Conservation (phyloP, 257 asterid species). For the Solanum microdontum region DNA sequence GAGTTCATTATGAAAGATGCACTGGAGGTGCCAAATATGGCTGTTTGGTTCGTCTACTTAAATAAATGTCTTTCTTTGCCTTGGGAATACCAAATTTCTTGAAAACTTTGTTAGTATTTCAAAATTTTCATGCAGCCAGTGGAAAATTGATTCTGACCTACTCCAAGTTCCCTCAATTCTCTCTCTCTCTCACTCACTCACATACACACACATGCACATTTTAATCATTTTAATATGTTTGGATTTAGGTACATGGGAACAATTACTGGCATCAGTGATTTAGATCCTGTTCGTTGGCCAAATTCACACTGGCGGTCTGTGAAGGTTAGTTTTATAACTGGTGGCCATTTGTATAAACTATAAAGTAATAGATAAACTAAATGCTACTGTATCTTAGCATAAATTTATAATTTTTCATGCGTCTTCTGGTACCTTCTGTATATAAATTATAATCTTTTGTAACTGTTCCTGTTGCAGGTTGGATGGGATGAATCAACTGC, state of each 20-base stretch:
- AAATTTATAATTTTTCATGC: neutral
- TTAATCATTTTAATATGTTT: neutral
- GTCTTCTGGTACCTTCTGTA: neutral
- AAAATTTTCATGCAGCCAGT: neutral
- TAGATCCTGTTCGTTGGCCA: conserved; percentile 92
- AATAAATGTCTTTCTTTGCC: neutral
- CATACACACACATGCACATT: neutral
- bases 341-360: neutral
- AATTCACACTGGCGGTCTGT: conserved; percentile 93
- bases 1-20: neutral
- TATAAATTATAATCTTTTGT: neutral
- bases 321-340: conserved; percentile 34
- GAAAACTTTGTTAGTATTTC: neutral
- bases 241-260: conserved; percentile 82
- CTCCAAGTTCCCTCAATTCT: neutral
- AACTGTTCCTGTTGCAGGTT: conserved; percentile 35
- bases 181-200: neutral
- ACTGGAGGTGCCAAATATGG: neutral
- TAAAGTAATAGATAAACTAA: neutral
- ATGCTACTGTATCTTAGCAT: neutral
- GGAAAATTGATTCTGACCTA: neutral
- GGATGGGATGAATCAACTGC: conserved; percentile 99
- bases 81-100: neutral
- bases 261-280: conserved; percentile 70
- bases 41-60: neutral